Evolutionary conservation across 257 asterid genomes (phyloP), one percentile per base, ranked within the genome.

Genomic region (Fraxinus cuspidata): DNA sequence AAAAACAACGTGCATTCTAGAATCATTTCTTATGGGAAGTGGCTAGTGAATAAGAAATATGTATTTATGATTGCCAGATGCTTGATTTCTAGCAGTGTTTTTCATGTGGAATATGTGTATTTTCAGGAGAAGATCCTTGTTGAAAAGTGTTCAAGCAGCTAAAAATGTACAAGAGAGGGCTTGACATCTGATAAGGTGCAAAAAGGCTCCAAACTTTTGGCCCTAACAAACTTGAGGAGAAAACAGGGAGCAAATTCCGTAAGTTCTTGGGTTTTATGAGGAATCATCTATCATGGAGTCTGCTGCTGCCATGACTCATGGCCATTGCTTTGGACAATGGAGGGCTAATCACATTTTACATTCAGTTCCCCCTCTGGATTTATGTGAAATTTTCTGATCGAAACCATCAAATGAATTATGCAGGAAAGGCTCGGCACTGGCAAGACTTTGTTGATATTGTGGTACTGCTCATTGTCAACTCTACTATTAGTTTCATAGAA

Each of bases 401-500:
- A 66, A n/a, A 29, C 18, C 23, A 44, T 25, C 42, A 5, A 51
- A 63, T 75, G 65, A 23, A 70, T 34, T 29, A 60, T 76, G 63
- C 64, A 92, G 96, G 97, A 15, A 88, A 83, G 85, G 85, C 91
- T 56, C 92, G 94, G 25, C 94, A 92, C 73, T 92, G 94, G 96
- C 96, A 84, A 88, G 97, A 92, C 72, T 92, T 92, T 21, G 84
- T 92, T 12, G 96, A 96, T 31, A 90, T 92, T 3, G 65, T 85
- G 4, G 81, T 82, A 35, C 76, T 92, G 83, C 91, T 92, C n/a
- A 51, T 92, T n/a, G 89, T 92, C 81, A 92, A 92, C 89, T 92
- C 97, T 1, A 92, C 97, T 18, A 89, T 92, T 70, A 89, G 97
- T 76, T 92, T 92, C 77, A 88, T 92, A 3, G 97, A 92, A 71